Base-by-base conservation (phyloP, 768 basidiomycete genomes). In the Rhodosporidiobolus sp. region DNA sequence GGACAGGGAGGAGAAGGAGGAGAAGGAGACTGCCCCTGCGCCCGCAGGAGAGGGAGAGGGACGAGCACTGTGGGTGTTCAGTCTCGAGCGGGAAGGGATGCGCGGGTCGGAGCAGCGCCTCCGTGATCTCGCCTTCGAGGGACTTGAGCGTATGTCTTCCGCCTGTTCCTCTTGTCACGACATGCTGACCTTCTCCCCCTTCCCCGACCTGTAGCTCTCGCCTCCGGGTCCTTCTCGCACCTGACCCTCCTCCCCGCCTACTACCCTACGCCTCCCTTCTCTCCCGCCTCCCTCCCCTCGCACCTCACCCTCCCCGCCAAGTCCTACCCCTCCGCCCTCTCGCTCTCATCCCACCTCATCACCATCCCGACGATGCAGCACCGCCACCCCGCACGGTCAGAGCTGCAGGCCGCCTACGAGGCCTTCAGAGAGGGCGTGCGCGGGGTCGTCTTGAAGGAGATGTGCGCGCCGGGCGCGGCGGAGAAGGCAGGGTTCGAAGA, bases 291-390 rank as follows among this genome's bases (percentile, higher is more conserved):
- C 17, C 56, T 9, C 65, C 1, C 56, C 55, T n/a, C 65, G 22
- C 59, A 76, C 48, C 73, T 72, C 24, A 67, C 57, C 34, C 69
- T 74, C 56, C 64, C 77, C 57, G 65, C 69, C 43, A 66, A 73
- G 35, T 69, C 73, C 49, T 75, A 72, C n/a, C 69, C 75, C 35
- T 80, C 80, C 5, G 69, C 67, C 46, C 79, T 79, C 16, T 76
- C 79, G 56, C 78, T 80, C 20, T 77, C 80, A 0, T 76, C 80
- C 24, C 78, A 55, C 53, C 79, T 76, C 26, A 79, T 81, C 16
- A 78, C 81, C 26, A 43, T 57, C 28, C 35, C 60, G 20, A 38
- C 48, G 19, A 17, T 30, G 19, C 55, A 9, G 24, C 48, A 57
- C 45, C 57, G 43, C 22, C 16, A n/a, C 49, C 69, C 60, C 26